These are phyloP conservation scores for Talaromyces stipitatus DNA, from an alignment of 495 filamentous ascomycete species.

Conservation along the genomic window DNA sequence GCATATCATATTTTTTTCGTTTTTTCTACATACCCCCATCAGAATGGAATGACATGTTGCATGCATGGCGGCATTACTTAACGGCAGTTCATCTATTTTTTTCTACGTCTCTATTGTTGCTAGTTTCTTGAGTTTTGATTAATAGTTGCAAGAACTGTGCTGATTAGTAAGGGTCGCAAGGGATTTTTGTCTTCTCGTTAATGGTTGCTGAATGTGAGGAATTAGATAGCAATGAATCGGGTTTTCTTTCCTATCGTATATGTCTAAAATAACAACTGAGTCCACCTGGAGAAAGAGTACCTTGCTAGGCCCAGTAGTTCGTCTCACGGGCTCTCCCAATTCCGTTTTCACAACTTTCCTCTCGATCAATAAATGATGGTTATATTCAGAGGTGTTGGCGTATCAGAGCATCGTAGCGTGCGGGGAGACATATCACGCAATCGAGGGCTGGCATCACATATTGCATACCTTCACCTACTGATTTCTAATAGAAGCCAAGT, in stretches of 20 bases:
- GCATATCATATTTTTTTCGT: background rate
- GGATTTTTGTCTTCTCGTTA: background rate
- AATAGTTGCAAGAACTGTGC: background rate
- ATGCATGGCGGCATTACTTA: constrained; percentile 4
- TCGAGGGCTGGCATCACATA: background rate
- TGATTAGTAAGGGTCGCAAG: background rate
- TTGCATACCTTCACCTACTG: background rate
- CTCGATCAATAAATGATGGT: background rate
- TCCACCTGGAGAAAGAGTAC: no score
- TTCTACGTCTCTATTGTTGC: background rate
- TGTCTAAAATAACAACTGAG: no score
- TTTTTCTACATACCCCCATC: background rate
- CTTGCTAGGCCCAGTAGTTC: no score
- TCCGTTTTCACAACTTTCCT: background rate
- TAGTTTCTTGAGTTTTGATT: background rate
- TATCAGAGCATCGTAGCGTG: background rate
- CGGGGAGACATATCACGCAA: background rate
- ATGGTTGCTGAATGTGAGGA: background rate
- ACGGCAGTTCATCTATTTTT: background rate
- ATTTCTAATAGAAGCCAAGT: background rate
- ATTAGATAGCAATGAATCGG: constrained; percentile 4
- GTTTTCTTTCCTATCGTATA: background rate
- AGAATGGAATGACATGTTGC: constrained; percentile 4
- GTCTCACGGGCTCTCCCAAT: background rate
- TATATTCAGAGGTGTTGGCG: background rate